Conservation (phyloP, 2,329 filamentous ascomycete genomes). For the Arthroderma sp. region DNA sequence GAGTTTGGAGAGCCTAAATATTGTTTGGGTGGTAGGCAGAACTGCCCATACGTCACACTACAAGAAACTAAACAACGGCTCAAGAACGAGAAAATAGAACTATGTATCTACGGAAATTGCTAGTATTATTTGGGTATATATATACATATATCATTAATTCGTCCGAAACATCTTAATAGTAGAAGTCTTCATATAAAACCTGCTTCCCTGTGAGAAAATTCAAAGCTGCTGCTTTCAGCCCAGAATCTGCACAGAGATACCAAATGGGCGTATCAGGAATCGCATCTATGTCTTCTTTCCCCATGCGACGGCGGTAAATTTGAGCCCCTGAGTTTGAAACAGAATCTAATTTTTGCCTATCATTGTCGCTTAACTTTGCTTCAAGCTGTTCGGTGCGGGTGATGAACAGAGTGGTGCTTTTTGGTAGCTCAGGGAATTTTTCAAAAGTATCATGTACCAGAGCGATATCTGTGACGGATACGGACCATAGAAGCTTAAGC, state of each 20-base stretch:
- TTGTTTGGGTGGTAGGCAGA: too few species aligned
- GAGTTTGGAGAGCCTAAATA: too few species aligned
- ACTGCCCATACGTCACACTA: too few species aligned
- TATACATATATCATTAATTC: too few species aligned
- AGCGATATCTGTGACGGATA: conserved; percentile 47
- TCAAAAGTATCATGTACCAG: conserved; percentile 49
- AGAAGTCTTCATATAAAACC: conserved; percentile 48
- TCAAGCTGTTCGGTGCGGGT: conserved; percentile 34
- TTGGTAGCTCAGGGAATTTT: conserved; percentile 38
- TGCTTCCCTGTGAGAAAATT: conserved; percentile 44
- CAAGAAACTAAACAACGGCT: too few species aligned
- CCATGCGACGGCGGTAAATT: conserved; percentile 35
- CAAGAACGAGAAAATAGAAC: too few species aligned
- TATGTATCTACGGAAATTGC: too few species aligned
- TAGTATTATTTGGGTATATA: too few species aligned
- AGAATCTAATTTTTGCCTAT: conserved; percentile 32
- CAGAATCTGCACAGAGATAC: conserved; percentile 47
- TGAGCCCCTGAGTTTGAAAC: conserved; percentile 16
- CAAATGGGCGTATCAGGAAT: conserved; percentile 32
- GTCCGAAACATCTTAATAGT: conserved; percentile 32
- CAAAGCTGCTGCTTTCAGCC: conserved; percentile 37
- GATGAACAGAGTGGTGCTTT: conserved; percentile 48
- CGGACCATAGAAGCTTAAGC: conserved; percentile 55
- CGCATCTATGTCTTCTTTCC: conserved; percentile 31
- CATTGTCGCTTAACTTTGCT: conserved; percentile 14